Percentiles rank a stretch among this genome's conserved stretches.
These are phyloP conservation scores for Aspergillus bombycis DNA, from an alignment of 2,329 filamentous ascomycete genomes.

Conservation along the genomic window DNA sequence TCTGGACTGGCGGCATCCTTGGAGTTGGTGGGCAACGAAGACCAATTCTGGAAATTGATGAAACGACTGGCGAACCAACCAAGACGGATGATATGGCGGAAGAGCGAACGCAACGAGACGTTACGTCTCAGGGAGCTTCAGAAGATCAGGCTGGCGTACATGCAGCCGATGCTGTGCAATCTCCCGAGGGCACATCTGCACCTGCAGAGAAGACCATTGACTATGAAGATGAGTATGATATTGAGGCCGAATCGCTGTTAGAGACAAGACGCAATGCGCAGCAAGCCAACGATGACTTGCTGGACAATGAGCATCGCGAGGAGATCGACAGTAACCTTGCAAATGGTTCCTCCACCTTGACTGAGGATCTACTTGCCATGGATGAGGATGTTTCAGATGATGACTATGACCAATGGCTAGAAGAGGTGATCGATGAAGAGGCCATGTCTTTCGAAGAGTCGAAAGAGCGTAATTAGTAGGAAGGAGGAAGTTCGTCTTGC, in stretches of 20 bases:
- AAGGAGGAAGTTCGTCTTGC: background rate
- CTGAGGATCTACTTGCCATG: conserved; percentile 1
- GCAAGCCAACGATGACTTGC: conserved; percentile 24
- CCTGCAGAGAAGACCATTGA: conserved; percentile 19
- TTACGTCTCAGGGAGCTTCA: background rate
- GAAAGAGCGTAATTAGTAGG: background rate
- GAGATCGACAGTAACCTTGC: background rate
- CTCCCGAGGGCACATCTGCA: conserved; percentile 1
- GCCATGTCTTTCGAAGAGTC: background rate
- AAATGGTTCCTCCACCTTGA: background rate
- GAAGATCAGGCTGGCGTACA: background rate
- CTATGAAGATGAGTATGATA: conserved; percentile 30
- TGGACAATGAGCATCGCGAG: conserved; percentile 18
- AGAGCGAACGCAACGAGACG: background rate
- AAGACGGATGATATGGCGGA: background rate
- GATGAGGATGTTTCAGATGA: conserved; percentile 3
- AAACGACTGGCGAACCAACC: background rate
- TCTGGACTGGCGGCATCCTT: conserved; percentile 41
- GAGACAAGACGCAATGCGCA: conserved; percentile 16
- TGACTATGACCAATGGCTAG: background rate
- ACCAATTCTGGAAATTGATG: conserved; percentile 4
- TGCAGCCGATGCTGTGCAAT: background rate
- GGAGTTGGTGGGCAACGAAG: conserved; percentile 30
- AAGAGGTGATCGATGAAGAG: background rate
- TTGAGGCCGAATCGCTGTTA: conserved; percentile 28